Evolutionary conservation across 768 basidiomycete species (phyloP), one percentile per base, ranked within the genome.

Genomic region (Psilocybe cubensis): DNA sequence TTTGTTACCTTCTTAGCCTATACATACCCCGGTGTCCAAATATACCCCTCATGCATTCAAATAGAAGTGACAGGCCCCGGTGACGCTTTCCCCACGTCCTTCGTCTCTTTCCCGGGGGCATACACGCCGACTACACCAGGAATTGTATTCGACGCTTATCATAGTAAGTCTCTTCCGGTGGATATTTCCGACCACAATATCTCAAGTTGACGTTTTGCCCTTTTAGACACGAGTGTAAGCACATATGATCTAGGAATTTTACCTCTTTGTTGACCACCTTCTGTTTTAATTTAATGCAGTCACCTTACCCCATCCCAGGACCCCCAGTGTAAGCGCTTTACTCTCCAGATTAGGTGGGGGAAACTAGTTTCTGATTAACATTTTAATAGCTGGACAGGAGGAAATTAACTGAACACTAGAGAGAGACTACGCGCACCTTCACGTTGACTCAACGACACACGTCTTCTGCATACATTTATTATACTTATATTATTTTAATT

Each of bases 101-200:
- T 82, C 27, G 80, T 81, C 17, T 75, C 81, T 3, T 82, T 82
- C 76, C 81, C 80, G 25, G 78, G 79, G 25, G 75, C 77, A 9
- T 80, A 80, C 59, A 75, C 69, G 1, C 61, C 68, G 0, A 66
- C n/a, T 27, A 76, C 73, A 35, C 74, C 70, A 31, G 74, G 68
- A 24, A 77, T 77, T 44, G 68, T 71, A 0, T 77, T 62, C 44
- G 76, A 78, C 63, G 72, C 67, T 23, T 77, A 77, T 57, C 67
- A 65, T 24, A 66, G 71, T 70, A 60, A 64, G 65, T 63, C 18
- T 52, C 11, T 25, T 18, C 12, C 12, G 8, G 7, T 21, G 40
- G 1, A 14, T 49, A 45, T 63, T 59, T 52, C n/a, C n/a, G 29
- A 17, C 14, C 20, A 38, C 28, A 3, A 5, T 3, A 43, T 14